Base-by-base conservation (phyloP, 1,139 yeast genomes). In the Diutina siamensis region DNA sequence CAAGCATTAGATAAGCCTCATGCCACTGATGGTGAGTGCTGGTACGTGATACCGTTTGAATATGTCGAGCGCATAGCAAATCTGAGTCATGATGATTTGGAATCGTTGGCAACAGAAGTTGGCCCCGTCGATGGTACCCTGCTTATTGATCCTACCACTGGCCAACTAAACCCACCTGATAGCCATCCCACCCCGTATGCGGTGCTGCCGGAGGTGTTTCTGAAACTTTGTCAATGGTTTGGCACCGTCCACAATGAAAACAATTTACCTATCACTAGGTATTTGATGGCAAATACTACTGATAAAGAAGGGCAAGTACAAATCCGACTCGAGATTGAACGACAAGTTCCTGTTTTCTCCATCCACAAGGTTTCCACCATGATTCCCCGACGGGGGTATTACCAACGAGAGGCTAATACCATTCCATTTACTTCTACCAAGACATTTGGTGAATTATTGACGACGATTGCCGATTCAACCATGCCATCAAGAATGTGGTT, bases 271-370 rank as follows among this genome's bases (percentile, higher is more conserved):
- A 20, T 38, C 4, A 25, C 31, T 2, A 27, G 42, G 20, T 38
- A 25, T 18, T n/a, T 38, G 3, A 27, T 38, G 9, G 27, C 22
- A 4, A 36, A 20, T 15, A 7, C 20, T 8, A 12, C 13, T 20
- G 36, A 34, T 7, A 10, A 25, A 25, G 10, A 25, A 7, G 28
- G 28, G 9, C 4, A n/a, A 31, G 5, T 8, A 3, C 20, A 15
- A 7, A 18, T 20, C 15, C 19, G 36, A 15, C 57, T 66, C 34
- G 65, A 63, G 17, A 67, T 83, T 28, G 88, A 82, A 54, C 64
- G 72, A 45, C 65, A 64, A 48, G 80, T 79, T 27, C 73, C 80
- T 1, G 57, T 60, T 18, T 76, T 80, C 48, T 56, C 64, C 17
- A 59, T 81, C 3, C 87, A 80, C 54, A 67, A 72, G 44, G 56